These are phyloP conservation scores for Nannochloris sp. DNA, from an alignment of 139 green algal species.

Conservation along the genomic window DNA sequence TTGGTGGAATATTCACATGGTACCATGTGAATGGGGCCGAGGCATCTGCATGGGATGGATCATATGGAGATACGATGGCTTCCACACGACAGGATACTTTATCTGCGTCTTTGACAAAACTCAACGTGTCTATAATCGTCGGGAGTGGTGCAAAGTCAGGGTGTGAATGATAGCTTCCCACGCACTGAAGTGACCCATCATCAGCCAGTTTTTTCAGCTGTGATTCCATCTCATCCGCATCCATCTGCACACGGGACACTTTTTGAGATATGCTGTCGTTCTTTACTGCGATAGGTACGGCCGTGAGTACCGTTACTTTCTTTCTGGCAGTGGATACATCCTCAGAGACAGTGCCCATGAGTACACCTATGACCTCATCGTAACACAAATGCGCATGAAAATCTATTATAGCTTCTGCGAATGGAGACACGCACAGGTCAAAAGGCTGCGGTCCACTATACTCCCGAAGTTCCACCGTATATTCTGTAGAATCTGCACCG, in stretches of 20 bases:
- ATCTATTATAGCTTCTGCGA: slow-evolving; percentile 54
- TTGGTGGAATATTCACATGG: slow-evolving; percentile 37
- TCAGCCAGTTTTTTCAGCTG: slow-evolving; percentile 18
- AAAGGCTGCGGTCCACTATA: slow-evolving; percentile 43
- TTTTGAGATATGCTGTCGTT: slow-evolving; percentile 28
- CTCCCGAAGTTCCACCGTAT: slow-evolving; percentile 45
- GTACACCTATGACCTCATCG: slow-evolving; percentile 59
- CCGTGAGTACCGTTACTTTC: slow-evolving; percentile 25
- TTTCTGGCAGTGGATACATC: background rate
- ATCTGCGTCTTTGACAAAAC: background rate
- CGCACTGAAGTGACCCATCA: slow-evolving; percentile 8
- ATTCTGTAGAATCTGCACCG: slow-evolving; percentile 25
- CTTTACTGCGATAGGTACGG: slow-evolving; percentile 35
- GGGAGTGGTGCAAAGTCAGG: slow-evolving; percentile 49
- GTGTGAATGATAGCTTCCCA: slow-evolving; percentile 73
- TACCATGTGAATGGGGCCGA: slow-evolving; percentile 52
- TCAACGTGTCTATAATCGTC: slow-evolving; percentile 53
- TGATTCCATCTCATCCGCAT: slow-evolving; percentile 44
- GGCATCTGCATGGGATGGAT: background rate
- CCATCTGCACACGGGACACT: slow-evolving; percentile 57
- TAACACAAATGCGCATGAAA: slow-evolving; percentile 61
- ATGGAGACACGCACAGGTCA: slow-evolving; percentile 32
- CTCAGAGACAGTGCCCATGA: slow-evolving; percentile 45
- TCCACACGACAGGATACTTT: slow-evolving; percentile 17
- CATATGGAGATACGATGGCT: slow-evolving; percentile 68